Conservation (phyloP, 2,329 filamentous ascomycete species). For the Amesomyces nigricolor region DNA sequence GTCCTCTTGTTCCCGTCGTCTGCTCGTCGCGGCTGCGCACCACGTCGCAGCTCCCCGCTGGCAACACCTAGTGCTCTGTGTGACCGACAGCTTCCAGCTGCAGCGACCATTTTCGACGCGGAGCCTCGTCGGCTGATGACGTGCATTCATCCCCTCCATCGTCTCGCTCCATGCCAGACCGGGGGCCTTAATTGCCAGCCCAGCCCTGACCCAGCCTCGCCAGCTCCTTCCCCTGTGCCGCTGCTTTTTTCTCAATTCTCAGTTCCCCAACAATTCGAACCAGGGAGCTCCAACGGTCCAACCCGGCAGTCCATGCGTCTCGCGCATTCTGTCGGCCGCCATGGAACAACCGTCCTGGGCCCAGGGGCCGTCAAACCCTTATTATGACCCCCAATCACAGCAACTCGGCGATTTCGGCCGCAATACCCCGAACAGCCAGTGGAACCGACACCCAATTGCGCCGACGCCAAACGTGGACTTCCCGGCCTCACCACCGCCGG, state of each 20-base stretch:
- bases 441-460: constrained; percentile 1
- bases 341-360: constrained; percentile 5
- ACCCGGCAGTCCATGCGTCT: not conserved
- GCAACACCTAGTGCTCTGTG: not conserved
- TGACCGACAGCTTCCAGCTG: not conserved
- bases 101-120: not conserved
- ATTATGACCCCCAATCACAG: constrained; percentile 3
- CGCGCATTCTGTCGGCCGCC: not conserved
- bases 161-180: not conserved
- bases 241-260: not conserved
- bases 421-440: not conserved
- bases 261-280: too few relatives aligned
- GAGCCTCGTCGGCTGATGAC: not conserved
- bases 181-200: not conserved
- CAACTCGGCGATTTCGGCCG: not conserved
- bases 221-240: too few relatives aligned
- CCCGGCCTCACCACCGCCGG: constrained; percentile 4
- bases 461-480: constrained; percentile 8
- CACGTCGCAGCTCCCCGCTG: not conserved
- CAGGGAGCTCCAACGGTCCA: not conserved
- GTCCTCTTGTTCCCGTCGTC: too few relatives aligned
- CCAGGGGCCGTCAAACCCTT: not conserved
- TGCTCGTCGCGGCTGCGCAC: not conserved
- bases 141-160: not conserved
- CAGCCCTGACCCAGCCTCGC: too few relatives aligned